Percentiles rank a stretch among this genome's conserved stretches.
phyloP scores from a whole-genome alignment of 257 asterid species.

The Solanum acaule region DNA sequence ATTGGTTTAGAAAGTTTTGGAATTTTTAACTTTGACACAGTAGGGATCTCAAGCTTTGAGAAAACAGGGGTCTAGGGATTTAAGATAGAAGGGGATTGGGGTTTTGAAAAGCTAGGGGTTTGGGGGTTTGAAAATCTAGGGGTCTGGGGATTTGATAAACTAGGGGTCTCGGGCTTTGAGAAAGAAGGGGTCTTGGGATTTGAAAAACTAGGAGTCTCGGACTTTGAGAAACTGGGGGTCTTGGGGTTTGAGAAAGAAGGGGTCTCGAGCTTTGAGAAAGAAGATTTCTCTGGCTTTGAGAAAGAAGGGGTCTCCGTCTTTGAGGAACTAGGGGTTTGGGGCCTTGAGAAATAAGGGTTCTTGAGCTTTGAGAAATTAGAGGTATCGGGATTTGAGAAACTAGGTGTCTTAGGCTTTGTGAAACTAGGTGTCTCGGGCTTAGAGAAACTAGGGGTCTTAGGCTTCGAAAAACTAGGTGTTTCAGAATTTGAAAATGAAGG shows the following conservation, averaged over 20 bases:
- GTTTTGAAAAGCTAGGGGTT: neutral
- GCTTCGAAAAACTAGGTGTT: too few relatives aligned
- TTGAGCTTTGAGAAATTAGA: neutral
- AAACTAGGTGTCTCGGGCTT: too few relatives aligned
- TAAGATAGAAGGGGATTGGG: neutral
- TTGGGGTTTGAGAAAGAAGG: too few relatives aligned
- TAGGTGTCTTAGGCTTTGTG: neutral
- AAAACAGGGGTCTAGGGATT: neutral
- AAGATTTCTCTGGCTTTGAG: neutral
- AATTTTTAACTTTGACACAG: neutral
- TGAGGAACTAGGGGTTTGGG: neutral
- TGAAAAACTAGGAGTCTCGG: too few relatives aligned
- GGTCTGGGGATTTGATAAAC: neutral
- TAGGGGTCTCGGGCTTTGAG: neutral
- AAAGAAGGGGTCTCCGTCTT: neutral
- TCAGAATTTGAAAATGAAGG: fast-evolving
- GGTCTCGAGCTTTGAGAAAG: neutral
- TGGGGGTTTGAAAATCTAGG: neutral
- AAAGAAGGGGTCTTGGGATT: too few relatives aligned
- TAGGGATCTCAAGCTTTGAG: neutral
- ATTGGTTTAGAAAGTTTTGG: neutral
- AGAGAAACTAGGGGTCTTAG: too few relatives aligned
- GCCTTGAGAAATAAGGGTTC: neutral
- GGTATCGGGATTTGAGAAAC: too few relatives aligned
- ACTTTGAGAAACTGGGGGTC: too few relatives aligned